Evolutionary conservation across 768 basidiomycete species (phyloP), one percentile per base, ranked within the genome.

Genomic region (Cystobasidium onofrii): DNA sequence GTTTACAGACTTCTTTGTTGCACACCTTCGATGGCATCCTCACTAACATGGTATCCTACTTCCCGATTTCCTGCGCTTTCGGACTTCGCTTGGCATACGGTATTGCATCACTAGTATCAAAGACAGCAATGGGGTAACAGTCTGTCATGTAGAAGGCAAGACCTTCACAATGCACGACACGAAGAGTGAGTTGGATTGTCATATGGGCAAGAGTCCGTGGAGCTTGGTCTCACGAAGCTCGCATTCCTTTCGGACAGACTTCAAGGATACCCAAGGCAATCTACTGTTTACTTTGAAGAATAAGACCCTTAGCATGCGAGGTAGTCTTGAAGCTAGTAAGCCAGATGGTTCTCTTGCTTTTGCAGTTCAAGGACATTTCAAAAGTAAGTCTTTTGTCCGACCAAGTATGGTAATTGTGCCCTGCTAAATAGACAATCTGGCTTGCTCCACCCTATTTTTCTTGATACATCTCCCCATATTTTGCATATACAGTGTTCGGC

Each of bases 211-310:
- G 13, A 10, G 9, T 46, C 18, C 17, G 7, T 44, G n/a, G n/a
- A n/a, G n/a, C n/a, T n/a, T n/a, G n/a, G n/a, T n/a, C n/a, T n/a
- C n/a, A n/a, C n/a, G n/a, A 12, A 2, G 13, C 39, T 31, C 15
- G 39, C 13, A 7, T 50, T 46, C 9, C 17, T 20, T 20, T 44
- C 39, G 12, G 7, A n/a, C 36, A 82, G 81, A 79, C 20, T 80
- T 82, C 72, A 78, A 75, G 44, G 80, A 81, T 62, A 54, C 76
- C 13, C 71, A 74, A 18, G 81, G 81, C 33, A 72, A 77, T 23
- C 41, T 75, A 27, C 77, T 82, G 2, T 82, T 79, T 74, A 73
- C 75, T 10, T 66, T 82, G 2, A 66, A 77, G 18, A 80, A 77
- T 57, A 81, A 80, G 69, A 50, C 81, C 46, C 25, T 81, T 12